phyloP scores from a whole-genome alignment of 2,329 filamentous ascomycete species.

The Colletotrichum trifolii region DNA sequence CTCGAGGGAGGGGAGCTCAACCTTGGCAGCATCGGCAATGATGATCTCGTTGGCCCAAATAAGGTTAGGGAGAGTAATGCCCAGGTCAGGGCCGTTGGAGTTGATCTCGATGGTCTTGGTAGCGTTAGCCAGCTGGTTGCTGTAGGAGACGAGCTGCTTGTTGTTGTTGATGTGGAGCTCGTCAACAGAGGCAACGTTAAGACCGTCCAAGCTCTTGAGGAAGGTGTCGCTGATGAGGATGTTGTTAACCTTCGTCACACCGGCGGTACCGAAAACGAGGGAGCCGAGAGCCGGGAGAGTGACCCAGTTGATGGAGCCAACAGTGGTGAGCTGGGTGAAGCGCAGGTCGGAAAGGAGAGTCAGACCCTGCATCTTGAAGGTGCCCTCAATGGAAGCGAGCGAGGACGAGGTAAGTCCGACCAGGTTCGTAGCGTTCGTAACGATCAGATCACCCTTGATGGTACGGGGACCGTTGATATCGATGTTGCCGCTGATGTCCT shows the following conservation, averaged over 20 bases:
- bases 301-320: conserved; percentile 76
- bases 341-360: conserved; percentile 75
- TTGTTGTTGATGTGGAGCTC: conserved; percentile 92
- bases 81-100: conserved; percentile 81
- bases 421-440: conserved; percentile 70
- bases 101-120: conserved; percentile 77
- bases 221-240: conserved; percentile 89
- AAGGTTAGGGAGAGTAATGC: conserved; percentile 81
- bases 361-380: conserved; percentile 76
- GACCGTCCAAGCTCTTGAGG: conserved; percentile 80
- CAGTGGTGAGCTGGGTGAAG: conserved; percentile 72
- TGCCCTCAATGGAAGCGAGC: conserved; percentile 73
- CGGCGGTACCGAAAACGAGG: conserved; percentile 60
- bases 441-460: conserved; percentile 68
- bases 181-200: conserved; percentile 80
- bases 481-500: conserved; percentile 66
- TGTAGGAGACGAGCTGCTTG: conserved; percentile 78
- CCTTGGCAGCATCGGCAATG: conserved; percentile 80
- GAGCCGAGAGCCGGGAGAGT: conserved; percentile 72
- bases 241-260: conserved; percentile 73
- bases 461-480: conserved; percentile 68
- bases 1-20: conserved; percentile 78
- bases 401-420: conserved; percentile 70
- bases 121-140: conserved; percentile 82
- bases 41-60: conserved; percentile 62